These are phyloP conservation scores for Candida ascalaphidarum DNA, from an alignment of 805 yeast species.

Conservation along the genomic window DNA sequence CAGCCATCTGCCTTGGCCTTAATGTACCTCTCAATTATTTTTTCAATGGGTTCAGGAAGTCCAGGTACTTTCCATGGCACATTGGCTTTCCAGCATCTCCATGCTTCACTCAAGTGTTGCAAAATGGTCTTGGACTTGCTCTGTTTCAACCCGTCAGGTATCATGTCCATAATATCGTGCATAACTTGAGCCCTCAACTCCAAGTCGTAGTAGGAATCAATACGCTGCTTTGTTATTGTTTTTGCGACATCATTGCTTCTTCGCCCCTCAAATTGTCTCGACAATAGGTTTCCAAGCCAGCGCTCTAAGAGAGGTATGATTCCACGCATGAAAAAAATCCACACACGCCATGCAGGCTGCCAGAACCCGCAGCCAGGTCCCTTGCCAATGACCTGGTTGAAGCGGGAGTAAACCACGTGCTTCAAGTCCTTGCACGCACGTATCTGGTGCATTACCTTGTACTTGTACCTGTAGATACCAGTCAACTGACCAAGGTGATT, in stretches of 20 bases:
- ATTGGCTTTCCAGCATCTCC: slow-evolving; percentile 99
- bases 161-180: slow-evolving; percentile 95
- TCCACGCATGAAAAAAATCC: slow-evolving; percentile 91
- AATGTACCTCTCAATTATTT: slow-evolving; percentile 80
- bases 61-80: slow-evolving; percentile 98
- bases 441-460: slow-evolving; percentile 96
- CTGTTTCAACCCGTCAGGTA: slow-evolving; percentile 88
- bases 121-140: slow-evolving; percentile 78
- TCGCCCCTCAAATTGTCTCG: slow-evolving; percentile 95
- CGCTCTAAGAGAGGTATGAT: slow-evolving; percentile 84
- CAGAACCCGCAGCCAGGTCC: slow-evolving; percentile 99
- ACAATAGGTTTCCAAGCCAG: slow-evolving; percentile 87
- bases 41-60: slow-evolving; percentile 81
- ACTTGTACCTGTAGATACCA: slow-evolving; percentile 94
- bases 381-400: slow-evolving; percentile 82
- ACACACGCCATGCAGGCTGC: slow-evolving; percentile 98
- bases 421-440: slow-evolving; percentile 92
- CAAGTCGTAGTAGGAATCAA: slow-evolving; percentile 89
- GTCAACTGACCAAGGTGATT: slow-evolving; percentile 94
- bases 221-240: slow-evolving; percentile 90
- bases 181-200: slow-evolving; percentile 90
- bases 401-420: slow-evolving; percentile 80
- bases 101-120: slow-evolving; percentile 94
- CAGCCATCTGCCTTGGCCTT: slow-evolving; percentile 96
- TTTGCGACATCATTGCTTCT: slow-evolving; percentile 86